phyloP scores from a whole-genome alignment of 1,284 basidiomycete genomes.

The Microbotryum saponariae region DNA sequence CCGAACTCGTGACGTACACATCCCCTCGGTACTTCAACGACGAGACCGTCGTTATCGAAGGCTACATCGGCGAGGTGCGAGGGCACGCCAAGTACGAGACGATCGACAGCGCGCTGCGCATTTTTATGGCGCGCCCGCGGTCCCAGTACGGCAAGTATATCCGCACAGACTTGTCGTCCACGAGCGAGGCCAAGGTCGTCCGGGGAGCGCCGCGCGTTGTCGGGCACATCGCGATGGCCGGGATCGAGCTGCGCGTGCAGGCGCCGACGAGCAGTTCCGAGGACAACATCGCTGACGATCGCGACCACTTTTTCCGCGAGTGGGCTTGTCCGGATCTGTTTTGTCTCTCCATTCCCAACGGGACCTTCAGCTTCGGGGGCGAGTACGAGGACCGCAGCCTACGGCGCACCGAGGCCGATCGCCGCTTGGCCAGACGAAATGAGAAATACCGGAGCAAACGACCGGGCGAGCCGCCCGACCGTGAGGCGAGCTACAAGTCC shows the following conservation, averaged over 20 bases:
- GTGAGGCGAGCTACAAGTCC: no score
- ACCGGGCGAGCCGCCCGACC: no score
- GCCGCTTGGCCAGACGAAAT: constrained; percentile 9
- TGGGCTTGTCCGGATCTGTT: constrained; percentile 28
- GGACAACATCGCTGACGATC: constrained; percentile 5
- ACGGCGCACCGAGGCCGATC: constrained; percentile 16
- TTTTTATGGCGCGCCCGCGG: constrained; percentile 21
- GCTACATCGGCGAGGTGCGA: constrained; percentile 24
- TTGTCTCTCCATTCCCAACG: constrained; percentile 21
- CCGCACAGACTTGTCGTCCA: not conserved
- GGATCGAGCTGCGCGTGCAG: constrained; percentile 21
- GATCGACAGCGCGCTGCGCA: constrained; percentile 21
- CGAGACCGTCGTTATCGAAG: constrained; percentile 22
- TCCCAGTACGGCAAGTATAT: not conserved
- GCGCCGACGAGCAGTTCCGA: constrained; percentile 8
- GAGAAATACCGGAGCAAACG: not conserved
- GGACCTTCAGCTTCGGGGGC: constrained; percentile 11
- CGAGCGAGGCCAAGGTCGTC: not conserved
- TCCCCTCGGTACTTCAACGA: constrained; percentile 21
- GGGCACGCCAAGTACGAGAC: constrained; percentile 31
- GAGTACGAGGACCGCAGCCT: constrained; percentile 21
- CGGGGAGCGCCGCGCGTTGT: constrained; percentile 15
- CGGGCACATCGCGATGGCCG: constrained; percentile 5
- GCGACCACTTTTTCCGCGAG: constrained; percentile 23
- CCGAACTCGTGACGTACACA: not conserved